Base-by-base conservation (phyloP, 2,329 filamentous ascomycete genomes). In the Penicillium sp. region DNA sequence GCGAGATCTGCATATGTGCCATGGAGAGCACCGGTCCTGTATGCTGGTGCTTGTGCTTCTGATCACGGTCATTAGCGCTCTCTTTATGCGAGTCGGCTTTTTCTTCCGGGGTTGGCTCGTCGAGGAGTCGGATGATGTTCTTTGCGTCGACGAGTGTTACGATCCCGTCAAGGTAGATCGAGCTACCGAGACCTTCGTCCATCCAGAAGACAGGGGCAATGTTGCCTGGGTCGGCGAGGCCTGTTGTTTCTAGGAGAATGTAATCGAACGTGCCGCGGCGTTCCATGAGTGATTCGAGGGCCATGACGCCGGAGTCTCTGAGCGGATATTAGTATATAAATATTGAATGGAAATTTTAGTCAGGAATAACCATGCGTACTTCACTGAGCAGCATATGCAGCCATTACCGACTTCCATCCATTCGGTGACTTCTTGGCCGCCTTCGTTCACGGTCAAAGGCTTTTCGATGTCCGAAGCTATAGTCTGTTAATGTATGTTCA, bases 151-250 rank as follows among this genome's bases (percentile, higher is more conserved):
- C 90, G 1, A 99, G 80, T 0, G 94, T 97, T 45, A 97, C 92
- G 54, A 99, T 96, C 2, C 94, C 94, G 69, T 99, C 94, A 0
- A 99, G 84, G 73, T 96, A 99, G 66, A 99, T 97, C 35, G 89
- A 92, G 73, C 92, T 96, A 7, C 92, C 93, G 2, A 99, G 82
- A 0, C 92, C 94, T 62, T 97, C 93, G 66, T 99, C 94, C 25
- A 99, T 88, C 94, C 94, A 99, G 77, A 99, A 99, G 14, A 97
- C 78, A 0, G 94, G 94, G 0, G 94, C 94, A 49, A 99, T 86
- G 67, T 97, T 97, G 1, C 94, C 94, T 0, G 94, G 94, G 69
- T 99, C 93, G 4, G 94, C 94, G 6, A 99, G 82, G 0, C 94
- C 94, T 0, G 94, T 97, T 0, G 94, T 99, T 73, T 99, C 94